Base-by-base conservation (phyloP, 257 asterid genomes). In the Forsythia suspensa region DNA sequence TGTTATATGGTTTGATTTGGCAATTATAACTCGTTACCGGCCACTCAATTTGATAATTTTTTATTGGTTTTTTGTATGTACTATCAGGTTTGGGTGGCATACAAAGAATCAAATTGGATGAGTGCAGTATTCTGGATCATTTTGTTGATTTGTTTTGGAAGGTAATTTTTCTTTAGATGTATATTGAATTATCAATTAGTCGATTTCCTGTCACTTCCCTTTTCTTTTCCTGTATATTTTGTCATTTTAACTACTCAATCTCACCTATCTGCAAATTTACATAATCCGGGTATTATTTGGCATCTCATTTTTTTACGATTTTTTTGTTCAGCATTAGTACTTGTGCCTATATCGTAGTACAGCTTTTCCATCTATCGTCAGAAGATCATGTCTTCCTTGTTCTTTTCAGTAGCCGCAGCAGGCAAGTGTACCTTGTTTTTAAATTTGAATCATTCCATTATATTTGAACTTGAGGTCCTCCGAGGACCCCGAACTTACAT, bases 11-110 rank as follows among this genome's bases (percentile, higher is more conserved):
- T 42, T 52, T 48, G 13, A 10, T 61, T 36, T 10, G 10, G 63
- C n/a, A 20, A 41, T 5, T 39, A n/a, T 65, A 52, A 59, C 67
- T 24, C 38, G 11, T n/a, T 71, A 11, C 41, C 8, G 0, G 42
- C 8, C 38, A 21, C 24, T 16, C 57, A 78, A n/a, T 59, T 70
- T 70, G 63, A 52, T 20, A 7, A 57, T 34, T 21, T 40, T 42
- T 65, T 71, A 29, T 43, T 71, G 20, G 46, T 63, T 72, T 71
- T 44, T 76, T 80, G 41, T 44, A 36, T 42, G 48, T 51, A 21
- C 76, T 79, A 48, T 72, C 83, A 95, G 98, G 98, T 92, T 40
- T 95, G 98, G 98, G 87, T 94, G 73, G 91, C 89, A 4, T 91
- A 94, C 77, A 92, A 92, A 82, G 98, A 94, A 85, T 76, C 95